Percentiles rank a stretch among this genome's conserved stretches.
These are phyloP conservation scores for Trichosporon ovoides DNA, from an alignment of 1,284 basidiomycete species.

Conservation along the genomic window DNA sequence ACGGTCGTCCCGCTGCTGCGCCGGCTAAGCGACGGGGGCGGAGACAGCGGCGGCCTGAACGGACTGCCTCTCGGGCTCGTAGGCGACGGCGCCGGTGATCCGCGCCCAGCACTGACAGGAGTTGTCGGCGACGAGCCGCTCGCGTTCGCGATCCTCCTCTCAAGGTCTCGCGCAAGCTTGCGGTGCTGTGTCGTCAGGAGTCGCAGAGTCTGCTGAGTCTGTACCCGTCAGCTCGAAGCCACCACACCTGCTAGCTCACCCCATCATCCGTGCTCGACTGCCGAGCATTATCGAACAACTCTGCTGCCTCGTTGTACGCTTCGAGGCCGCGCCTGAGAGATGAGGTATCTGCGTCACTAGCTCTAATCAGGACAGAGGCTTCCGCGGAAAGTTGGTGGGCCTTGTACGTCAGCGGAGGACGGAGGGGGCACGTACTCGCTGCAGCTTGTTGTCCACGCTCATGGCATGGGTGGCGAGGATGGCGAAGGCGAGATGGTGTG, in stretches of 20 bases:
- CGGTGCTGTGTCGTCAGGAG: constrained; percentile 42
- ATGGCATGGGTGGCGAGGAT: constrained; percentile 8
- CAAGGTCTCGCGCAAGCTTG: constrained; percentile 40
- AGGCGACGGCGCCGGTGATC: background rate
- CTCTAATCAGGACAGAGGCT: constrained; percentile 30
- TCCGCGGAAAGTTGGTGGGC: constrained; percentile 44
- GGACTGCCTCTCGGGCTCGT: background rate
- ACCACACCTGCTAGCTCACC: constrained; percentile 6
- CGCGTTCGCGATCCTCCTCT: constrained; percentile 29
- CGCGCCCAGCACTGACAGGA: background rate
- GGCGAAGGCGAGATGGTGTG: too few species aligned
- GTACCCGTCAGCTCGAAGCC: background rate
- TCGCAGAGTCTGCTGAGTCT: constrained; percentile 30
- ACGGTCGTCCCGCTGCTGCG: constrained; percentile 4
- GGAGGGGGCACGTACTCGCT: constrained; percentile 13
- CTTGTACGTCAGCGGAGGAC: constrained; percentile 18
- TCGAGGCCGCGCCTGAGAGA: constrained; percentile 29
- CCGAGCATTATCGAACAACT: constrained; percentile 33
- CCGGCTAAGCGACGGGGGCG: background rate
- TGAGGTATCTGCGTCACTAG: constrained; percentile 16
- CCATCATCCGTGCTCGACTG: constrained; percentile 15
- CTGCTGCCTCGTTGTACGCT: constrained; percentile 36
- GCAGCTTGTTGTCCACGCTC: constrained; percentile 22
- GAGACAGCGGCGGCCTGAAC: background rate
- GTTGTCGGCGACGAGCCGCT: background rate